Evolutionary conservation across 176 grass and related monocot genomes (phyloP).

Genomic region (Ampelocalamus luodianensis): DNA sequence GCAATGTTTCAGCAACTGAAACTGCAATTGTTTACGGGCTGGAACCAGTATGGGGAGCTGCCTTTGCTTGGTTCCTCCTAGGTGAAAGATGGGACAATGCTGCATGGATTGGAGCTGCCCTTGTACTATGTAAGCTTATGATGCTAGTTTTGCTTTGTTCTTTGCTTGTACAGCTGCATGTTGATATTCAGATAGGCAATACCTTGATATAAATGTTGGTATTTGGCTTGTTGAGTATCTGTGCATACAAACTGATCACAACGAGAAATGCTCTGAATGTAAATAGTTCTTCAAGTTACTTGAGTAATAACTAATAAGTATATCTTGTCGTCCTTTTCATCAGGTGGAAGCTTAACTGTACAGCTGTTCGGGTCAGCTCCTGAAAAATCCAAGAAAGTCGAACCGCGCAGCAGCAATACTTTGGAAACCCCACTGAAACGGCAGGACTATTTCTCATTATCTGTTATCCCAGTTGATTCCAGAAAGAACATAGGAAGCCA

Average conservation of each 20-base stretch:
- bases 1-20: conserved; percentile 83
- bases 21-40: conserved; percentile 78
- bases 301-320: neutral
- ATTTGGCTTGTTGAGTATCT: neutral
- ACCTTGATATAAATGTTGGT: conserved; percentile 1
- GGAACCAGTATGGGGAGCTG: conserved; percentile 89
- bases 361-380: conserved; percentile 73
- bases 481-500: conserved; percentile 61
- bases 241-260: neutral
- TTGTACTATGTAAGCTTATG: conserved; percentile 78
- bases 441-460: conserved; percentile 67
- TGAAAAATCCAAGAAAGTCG: conserved; percentile 52
- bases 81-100: conserved; percentile 91
- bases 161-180: conserved; percentile 1
- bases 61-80: conserved; percentile 89
- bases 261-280: neutral
- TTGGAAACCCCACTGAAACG: conserved; percentile 48
- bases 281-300: conserved; percentile 14
- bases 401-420: conserved; percentile 13
- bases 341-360: conserved; percentile 70
- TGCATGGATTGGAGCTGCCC: conserved; percentile 80
- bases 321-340: conserved; percentile 5
- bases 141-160: neutral
- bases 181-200: neutral
- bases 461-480: conserved; percentile 67